Evolutionary conservation across 78 protist genomes (phyloP), one percentile per base, ranked within the genome.

Genomic region (Dictyostelium brefeldianum): DNA sequence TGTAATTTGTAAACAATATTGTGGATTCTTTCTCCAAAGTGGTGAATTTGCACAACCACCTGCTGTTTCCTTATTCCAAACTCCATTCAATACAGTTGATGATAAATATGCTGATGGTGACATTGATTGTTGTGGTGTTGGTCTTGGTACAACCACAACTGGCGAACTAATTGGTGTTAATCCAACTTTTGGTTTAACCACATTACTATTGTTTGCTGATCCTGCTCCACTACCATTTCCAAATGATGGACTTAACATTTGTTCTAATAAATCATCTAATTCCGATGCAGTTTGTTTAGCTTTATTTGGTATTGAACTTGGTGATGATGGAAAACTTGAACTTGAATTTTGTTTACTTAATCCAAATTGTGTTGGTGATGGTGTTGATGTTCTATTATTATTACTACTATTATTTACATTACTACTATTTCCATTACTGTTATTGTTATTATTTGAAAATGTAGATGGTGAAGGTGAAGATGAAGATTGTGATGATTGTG

Each of bases 161-260:
- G 93, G 93, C 51, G 93, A 87, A n/a, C 84, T 78, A 5, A 57
- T 77, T 46, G 92, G 92, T 50, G 92, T 87, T 18, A 87, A 22
- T 12, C 92, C 79, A n/a, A 36, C 43, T 36, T 36, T 36, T 36
- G 43, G 43, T 36, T 36, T 36, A 36, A 36, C 43, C 1, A 36
- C 2, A 36, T 36, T 36, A 36, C 43, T 22, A 29, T 43, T 20
- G 62, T 64, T 36, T 36, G 43, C 43, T 11, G 5, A 0, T 1
- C 67, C 29, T 20, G 27, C 65, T 22, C 70, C 70, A 25, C 70
- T 62, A 62, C 70, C 22, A 62, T 62, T 62, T 9, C 93, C 93
- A 77, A 87, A 87, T 11, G 93, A 74, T 87, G 93, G 93, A n/a
- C 78, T 87, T 36, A 87, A n/a, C 93, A 87, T 87, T 5, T 87